Evolutionary conservation across 179 eudicot species (phyloP).

Genomic region (Beta macrorhiza): DNA sequence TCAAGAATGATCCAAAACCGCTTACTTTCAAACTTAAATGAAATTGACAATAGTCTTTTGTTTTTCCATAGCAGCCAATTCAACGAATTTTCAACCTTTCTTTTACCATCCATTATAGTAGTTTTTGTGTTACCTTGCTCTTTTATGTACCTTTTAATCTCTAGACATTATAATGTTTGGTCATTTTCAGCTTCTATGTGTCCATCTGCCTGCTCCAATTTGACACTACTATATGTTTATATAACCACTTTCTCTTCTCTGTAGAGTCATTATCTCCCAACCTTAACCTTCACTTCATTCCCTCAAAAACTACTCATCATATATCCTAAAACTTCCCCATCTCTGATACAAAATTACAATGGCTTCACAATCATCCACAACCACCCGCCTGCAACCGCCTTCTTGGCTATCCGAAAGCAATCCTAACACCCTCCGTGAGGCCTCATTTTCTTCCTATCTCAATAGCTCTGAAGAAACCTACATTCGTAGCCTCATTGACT

Average conservation of each 20-base stretch:
- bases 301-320: conserved; percentile 16
- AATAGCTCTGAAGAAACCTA: conserved; percentile 39
- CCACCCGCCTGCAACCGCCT: conserved; percentile 22
- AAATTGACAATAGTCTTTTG: neutral
- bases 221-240: conserved; percentile 10
- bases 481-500: conserved; percentile 33
- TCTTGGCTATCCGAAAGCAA: conserved; percentile 30
- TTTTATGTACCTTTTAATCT: conserved; percentile 5
- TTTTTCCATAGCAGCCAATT: conserved; percentile 7
- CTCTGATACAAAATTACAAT: conserved; percentile 10
- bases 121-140: neutral
- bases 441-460: conserved; percentile 59
- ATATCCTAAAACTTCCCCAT: neutral
- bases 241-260: conserved; percentile 17
- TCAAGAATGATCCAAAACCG: too few species aligned
- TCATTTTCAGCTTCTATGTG: conserved; percentile 31
- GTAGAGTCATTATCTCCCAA: conserved; percentile 30
- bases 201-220: conserved; percentile 17
- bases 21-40: neutral
- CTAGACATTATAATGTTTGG: conserved; percentile 20
- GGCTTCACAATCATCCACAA: conserved; percentile 30
- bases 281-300: conserved; percentile 6
- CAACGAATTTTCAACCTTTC: neutral
- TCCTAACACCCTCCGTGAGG: conserved; percentile 33
- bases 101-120: neutral